Conservation (phyloP, 192 early-diverging fungal species). For the Backusella circina region DNA sequence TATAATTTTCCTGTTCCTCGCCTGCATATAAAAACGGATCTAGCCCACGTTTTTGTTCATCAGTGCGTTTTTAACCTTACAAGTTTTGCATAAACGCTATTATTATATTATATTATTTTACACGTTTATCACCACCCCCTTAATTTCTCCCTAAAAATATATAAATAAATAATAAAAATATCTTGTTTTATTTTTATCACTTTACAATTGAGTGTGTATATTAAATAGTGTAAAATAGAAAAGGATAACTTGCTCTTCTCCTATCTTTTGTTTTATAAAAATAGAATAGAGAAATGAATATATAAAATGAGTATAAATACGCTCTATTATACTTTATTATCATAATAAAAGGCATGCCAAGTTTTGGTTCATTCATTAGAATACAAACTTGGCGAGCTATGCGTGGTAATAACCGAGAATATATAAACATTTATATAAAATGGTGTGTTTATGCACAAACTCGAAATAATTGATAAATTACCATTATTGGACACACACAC, state of each 20-base stretch:
- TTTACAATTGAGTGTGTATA: not conserved
- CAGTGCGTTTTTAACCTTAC: not conserved
- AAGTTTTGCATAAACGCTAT: not conserved
- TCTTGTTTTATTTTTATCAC: not conserved
- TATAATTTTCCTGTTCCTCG: not conserved
- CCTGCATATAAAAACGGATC: not conserved
- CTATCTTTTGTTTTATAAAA: not conserved
- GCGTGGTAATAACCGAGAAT: constrained; percentile 3
- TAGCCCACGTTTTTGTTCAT: not conserved
- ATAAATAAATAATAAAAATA: not conserved
- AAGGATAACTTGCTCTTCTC: not conserved
- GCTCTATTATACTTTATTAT: not conserved
- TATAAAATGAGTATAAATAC: not conserved
- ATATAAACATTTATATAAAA: not conserved
- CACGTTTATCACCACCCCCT: not conserved
- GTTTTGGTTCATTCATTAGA: constrained; percentile 1
- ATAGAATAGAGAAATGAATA: not conserved
- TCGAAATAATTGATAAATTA: not conserved
- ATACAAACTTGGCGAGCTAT: not conserved
- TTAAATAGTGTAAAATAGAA: not conserved
- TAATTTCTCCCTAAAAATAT: not conserved
- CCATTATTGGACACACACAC: not conserved
- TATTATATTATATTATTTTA: not conserved
- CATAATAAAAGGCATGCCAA: not conserved
- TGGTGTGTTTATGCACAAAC: not conserved